phyloP scores from a whole-genome alignment of 225 moss, liverwort and hornwort genomes.

The Polytrichum commune region DNA sequence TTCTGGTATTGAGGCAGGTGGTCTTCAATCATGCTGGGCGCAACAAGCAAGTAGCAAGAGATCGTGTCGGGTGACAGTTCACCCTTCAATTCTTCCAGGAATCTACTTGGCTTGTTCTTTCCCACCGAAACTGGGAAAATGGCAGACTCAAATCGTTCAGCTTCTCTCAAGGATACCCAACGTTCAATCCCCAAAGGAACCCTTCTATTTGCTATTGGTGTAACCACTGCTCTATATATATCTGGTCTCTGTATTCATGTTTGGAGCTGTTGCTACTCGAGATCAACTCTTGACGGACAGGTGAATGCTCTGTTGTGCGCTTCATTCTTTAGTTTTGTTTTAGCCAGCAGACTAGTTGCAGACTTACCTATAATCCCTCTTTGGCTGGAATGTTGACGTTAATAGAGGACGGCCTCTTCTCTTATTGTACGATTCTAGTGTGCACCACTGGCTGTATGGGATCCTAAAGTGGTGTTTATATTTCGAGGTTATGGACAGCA shows the following conservation, averaged over 20 bases:
- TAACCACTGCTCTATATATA: constrained; percentile 79
- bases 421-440: no score
- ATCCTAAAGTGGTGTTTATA: no score
- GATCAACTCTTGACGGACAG: constrained; percentile 77
- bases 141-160: constrained; percentile 95
- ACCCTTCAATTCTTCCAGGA: constrained; percentile 37
- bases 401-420: no score
- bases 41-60: no score
- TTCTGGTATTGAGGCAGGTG: no score
- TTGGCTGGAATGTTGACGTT: no score
- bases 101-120: constrained; percentile 71
- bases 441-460: no score
- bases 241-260: constrained; percentile 69
- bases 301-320: constrained; percentile 10
- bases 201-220: constrained; percentile 60
- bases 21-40: no score
- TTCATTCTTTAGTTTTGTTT: no score
- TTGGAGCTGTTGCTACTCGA: constrained; percentile 81
- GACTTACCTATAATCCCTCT: no score
- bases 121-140: constrained; percentile 89
- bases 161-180: constrained; percentile 79
- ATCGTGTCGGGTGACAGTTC: no score
- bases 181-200: constrained; percentile 85
- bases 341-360: no score
- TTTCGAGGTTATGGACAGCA: constrained; percentile 71